A percentile compares a stretch with the other conserved stretches of the same genome.
Evolutionary conservation across 208 protist genomes (phyloP).

Genomic region (Trypanosoma vivax): DNA sequence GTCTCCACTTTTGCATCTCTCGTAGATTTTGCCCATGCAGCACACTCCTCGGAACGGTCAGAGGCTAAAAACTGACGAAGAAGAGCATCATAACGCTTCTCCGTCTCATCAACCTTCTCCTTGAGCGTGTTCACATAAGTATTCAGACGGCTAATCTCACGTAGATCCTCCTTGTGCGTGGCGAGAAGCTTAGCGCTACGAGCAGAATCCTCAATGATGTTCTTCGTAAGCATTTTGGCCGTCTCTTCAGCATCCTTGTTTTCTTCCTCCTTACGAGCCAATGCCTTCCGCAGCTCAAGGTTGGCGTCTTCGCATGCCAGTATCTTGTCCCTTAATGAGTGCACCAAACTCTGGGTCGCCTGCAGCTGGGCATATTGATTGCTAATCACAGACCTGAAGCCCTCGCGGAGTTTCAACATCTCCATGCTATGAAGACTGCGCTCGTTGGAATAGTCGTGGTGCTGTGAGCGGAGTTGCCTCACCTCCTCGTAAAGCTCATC

Average conservation of each 20-base stretch:
- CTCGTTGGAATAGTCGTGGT: slow-evolving; percentile 69
- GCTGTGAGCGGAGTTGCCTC: slow-evolving; percentile 36
- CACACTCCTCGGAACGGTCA: neutral
- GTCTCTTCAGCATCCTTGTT: slow-evolving; percentile 51
- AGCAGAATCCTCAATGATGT: slow-evolving; percentile 66
- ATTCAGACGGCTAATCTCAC: slow-evolving; percentile 56
- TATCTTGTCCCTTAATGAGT: slow-evolving; percentile 69
- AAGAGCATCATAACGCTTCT: slow-evolving; percentile 33
- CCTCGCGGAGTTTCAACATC: slow-evolving; percentile 70
- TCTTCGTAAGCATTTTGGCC: slow-evolving; percentile 57
- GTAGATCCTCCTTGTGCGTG: slow-evolving; percentile 29
- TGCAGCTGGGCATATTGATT: slow-evolving; percentile 78
- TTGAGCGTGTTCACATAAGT: slow-evolving; percentile 54
- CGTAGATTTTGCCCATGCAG: no score
- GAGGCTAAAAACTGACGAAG: slow-evolving; percentile 4
- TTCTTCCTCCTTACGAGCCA: slow-evolving; percentile 42
- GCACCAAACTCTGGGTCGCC: slow-evolving; percentile 58
- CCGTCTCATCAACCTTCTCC: slow-evolving; percentile 55
- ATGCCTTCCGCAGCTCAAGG: slow-evolving; percentile 32
- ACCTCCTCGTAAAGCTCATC: slow-evolving; percentile 44
- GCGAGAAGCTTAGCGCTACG: slow-evolving; percentile 47
- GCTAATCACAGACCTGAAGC: slow-evolving; percentile 69
- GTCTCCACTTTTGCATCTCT: no score
- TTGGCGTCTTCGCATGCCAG: slow-evolving; percentile 66
- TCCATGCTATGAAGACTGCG: slow-evolving; percentile 71